Base-by-base conservation (phyloP, 2,329 filamentous ascomycete species). In the Dichotomopilus funicola region DNA sequence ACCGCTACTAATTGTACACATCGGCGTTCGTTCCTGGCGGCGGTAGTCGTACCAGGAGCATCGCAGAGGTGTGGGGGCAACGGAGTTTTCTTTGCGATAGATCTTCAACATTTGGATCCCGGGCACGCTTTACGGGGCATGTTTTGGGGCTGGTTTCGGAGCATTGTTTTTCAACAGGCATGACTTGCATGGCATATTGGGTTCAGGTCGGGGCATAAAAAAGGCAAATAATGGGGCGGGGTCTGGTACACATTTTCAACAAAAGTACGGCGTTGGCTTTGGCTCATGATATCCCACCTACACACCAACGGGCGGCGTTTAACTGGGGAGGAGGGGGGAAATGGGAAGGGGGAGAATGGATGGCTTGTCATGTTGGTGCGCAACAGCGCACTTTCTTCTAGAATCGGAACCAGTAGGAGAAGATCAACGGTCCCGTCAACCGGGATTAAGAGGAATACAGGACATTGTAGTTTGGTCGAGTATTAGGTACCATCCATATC, bases 1-100 rank as follows among this genome's bases (percentile, higher is more conserved):
- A 85, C 78, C 81, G 85, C 72, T 87, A 87, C 78, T 87, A 87
- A 81, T 73, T 66, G 65, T 33, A 45, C 36, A 41, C 49, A 49
- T 49, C 27, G 11, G 51, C 47, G 46, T 13, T 40, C 43, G 40
- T 46, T 33, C 11, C 43, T 33, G 34, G 33, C 38, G 31, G 43
- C 33, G 47, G 43, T 27, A 27, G 19, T 27, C 2, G 19, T 27
- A 27, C 19, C 19, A 27, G 19, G 19, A 27, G 19, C 19, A 27
- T 27, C 19, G 19, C 19, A 27, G 2, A 2, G 2, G 19, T 27
- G 19, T 27, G 19, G 19, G 19, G 19, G 38, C 27, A 12, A 44
- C 50, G 48, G 55, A 48, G 41, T 53, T 48, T 51, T 53, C n/a
- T 47, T 56, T 43, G 49, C 27, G 42, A 54, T 53, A 54, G 57